Base-by-base conservation (phyloP, 305 asterid species). In the Fraxinus baroniana region DNA sequence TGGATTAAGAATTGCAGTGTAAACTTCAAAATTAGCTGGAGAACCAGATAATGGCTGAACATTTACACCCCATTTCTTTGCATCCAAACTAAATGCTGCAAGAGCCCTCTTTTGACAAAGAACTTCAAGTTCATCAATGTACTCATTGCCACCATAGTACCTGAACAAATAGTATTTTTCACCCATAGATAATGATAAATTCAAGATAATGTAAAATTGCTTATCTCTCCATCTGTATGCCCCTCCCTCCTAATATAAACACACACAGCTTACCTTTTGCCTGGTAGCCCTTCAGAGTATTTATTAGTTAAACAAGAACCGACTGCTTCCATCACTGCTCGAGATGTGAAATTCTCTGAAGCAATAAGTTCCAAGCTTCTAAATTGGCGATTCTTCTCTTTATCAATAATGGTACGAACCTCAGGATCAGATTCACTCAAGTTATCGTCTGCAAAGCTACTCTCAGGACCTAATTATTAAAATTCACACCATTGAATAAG, bases 261-360 rank as follows among this genome's bases (percentile, higher is more conserved):
- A 35, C 76, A 24, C 30, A 83, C 1, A 79, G 30, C 80, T 70
- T 79, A 94, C 98, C 99, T 92, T 91, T 94, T 96, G 22, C 98
- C 98, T 44, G 99, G 98, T 68, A 96, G 89, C 76, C 99, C 99
- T 89, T 96, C 98, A 2, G 98, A 96, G 79, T 96, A 96, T 78
- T 96, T 96, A 83, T 96, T 96, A 71, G 99, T 94, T 84, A 96
- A 93, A 92, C 98, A 94, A 85, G 99, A 96, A 87, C 99, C 99
- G 82, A 96, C 98, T 20, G 98, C 99, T 89, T 96, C 98, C 99
- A 96, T 96, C 85, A 96, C 99, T 41, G 99, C 98, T 79, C 98
- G 95, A 46, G 98, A 96, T 12, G 99, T 96, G 84, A 93, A 96
- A 84, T 96, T 96, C 87, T 96, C 99, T 0, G 98, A 96, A 77